Evolutionary conservation across 805 yeast species (phyloP).

Genomic region (Vanderwaltozyma tropicalis): DNA sequence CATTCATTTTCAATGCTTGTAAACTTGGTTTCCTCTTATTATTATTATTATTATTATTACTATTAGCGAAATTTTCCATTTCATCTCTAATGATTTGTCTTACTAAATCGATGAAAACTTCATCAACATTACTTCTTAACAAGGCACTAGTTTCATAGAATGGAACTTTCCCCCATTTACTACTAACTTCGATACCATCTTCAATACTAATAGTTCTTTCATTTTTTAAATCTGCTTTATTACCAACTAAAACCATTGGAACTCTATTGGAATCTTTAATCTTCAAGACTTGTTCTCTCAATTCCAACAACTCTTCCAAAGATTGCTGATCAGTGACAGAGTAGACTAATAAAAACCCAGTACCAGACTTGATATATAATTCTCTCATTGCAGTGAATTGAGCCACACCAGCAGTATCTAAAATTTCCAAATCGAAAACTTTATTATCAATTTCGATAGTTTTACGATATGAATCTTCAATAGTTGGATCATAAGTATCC

Average conservation of each 20-base stretch:
- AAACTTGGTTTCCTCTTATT: constrained; percentile 8
- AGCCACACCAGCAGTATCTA: constrained; percentile 92
- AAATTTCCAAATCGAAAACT: constrained; percentile 72
- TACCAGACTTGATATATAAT: constrained; percentile 75
- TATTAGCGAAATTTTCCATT: constrained; percentile 14
- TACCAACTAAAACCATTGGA: constrained; percentile 87
- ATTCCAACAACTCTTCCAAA: constrained; percentile 62
- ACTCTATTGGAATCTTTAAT: constrained; percentile 66
- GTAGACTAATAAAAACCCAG: constrained; percentile 82
- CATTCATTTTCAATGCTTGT: not conserved
- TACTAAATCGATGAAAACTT: constrained; percentile 79
- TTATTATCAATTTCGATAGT: constrained; percentile 82
- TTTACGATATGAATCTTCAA: constrained; percentile 89
- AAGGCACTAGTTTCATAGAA: constrained; percentile 93
- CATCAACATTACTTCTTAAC: constrained; percentile 80
- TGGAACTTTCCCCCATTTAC: constrained; percentile 81
- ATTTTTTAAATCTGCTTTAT: constrained; percentile 73
- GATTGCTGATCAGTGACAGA: constrained; percentile 71
- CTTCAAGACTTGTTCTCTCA: constrained; percentile 74
- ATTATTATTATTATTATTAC: not conserved
- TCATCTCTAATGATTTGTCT: constrained; percentile 57
- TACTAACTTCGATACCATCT: constrained; percentile 74
- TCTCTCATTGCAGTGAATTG: constrained; percentile 96
- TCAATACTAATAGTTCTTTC: constrained; percentile 70
- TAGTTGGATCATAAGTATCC: constrained; percentile 92